phyloP scores from a whole-genome alignment of 805 yeast genomes.

The Gaillardinia entomophila region DNA sequence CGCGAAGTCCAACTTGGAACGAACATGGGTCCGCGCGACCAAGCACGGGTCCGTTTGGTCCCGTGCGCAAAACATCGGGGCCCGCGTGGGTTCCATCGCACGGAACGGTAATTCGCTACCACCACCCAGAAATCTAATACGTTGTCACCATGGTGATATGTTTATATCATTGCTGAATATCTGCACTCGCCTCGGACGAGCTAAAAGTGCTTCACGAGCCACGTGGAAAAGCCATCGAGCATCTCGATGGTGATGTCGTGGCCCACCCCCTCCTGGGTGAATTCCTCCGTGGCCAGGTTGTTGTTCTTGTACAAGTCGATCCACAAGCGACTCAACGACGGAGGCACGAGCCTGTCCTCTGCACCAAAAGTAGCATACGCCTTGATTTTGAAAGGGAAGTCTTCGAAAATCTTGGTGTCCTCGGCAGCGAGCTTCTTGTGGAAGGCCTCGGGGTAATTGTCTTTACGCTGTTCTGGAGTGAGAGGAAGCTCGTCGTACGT shows the following conservation, averaged over 20 bases:
- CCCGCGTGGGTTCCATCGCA: no score
- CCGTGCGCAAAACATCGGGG: no score
- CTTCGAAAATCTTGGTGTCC: constrained; percentile 27
- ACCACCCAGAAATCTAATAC: no score
- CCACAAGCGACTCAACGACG: constrained; percentile 26
- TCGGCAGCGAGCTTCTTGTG: constrained; percentile 22
- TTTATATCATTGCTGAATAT: no score
- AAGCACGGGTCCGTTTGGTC: no score
- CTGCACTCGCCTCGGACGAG: no score
- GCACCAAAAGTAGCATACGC: constrained; percentile 33
- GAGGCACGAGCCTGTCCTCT: constrained; percentile 32
- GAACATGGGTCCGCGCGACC: no score
- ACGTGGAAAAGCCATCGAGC: constrained; percentile 24
- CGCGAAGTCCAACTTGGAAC: no score
- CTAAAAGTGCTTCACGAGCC: constrained; percentile 17
- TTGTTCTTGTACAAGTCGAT: constrained; percentile 20
- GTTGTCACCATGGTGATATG: no score
- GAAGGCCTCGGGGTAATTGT: constrained; percentile 26
- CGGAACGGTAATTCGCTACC: no score
- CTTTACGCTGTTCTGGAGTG: constrained; percentile 16
- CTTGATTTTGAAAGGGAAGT: constrained; percentile 26
- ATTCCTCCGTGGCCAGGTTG: constrained; percentile 18
- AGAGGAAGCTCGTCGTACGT: constrained; percentile 29
- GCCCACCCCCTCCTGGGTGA: constrained; percentile 22
- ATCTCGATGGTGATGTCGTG: constrained; percentile 31